Conservation (phyloP, 176 grass and related monocot species). For the Calamus simplicifolius region DNA sequence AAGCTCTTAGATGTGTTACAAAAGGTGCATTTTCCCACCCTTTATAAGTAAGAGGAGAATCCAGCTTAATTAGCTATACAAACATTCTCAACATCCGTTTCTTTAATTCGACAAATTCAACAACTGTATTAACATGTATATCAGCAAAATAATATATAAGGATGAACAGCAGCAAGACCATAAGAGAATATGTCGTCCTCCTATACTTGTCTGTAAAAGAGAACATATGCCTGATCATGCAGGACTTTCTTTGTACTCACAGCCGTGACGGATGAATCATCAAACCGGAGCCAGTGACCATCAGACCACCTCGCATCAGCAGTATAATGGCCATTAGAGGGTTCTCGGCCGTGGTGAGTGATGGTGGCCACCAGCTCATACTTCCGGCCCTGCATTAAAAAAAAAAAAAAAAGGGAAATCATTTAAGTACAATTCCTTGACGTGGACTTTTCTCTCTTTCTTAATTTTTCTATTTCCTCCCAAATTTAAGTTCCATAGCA, state of each 20-base stretch:
- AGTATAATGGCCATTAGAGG: constrained; percentile 75
- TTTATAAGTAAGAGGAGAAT: too few relatives aligned
- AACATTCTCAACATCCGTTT: too few relatives aligned
- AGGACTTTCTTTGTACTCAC: constrained; percentile 46
- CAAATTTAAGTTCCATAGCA: too few relatives aligned
- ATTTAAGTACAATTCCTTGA: not conserved
- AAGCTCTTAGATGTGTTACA: too few relatives aligned
- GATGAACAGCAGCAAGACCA: too few relatives aligned
- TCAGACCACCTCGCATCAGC: constrained; percentile 50
- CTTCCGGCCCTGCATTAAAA: constrained; percentile 64
- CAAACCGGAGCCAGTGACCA: constrained; percentile 71
- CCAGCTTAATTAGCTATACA: too few relatives aligned
- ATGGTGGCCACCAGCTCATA: constrained; percentile 88
- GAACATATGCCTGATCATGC: constrained; percentile 72
- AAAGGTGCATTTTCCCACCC: too few relatives aligned
- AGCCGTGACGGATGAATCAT: constrained; percentile 41
- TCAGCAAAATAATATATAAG: too few relatives aligned
- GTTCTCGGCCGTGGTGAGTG: constrained; percentile 72
- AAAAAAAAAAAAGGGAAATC: not conserved
- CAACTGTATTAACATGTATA: too few relatives aligned
- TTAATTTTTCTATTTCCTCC: too few relatives aligned
- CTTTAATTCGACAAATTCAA: too few relatives aligned
- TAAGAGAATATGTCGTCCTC: not conserved
- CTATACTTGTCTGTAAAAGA: constrained; percentile 86
- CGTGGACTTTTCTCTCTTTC: too few relatives aligned